Conservation (phyloP, 78 protist genomes). For the Monocercomonoides exilis region DNA sequence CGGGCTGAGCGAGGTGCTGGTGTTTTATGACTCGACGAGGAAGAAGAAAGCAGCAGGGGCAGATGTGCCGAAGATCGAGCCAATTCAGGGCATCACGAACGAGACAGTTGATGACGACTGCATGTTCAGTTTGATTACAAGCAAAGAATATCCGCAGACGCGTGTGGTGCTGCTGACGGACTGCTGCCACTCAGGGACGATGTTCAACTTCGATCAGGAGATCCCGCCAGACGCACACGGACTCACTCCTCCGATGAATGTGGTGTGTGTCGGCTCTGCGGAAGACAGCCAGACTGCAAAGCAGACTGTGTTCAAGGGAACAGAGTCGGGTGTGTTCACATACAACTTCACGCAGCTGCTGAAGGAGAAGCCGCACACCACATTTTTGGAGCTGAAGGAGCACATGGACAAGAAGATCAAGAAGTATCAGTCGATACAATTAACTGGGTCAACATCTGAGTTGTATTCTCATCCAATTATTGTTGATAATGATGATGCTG, state of each 20-base stretch:
- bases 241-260: neutral
- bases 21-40: neutral
- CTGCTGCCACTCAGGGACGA: constrained; percentile 6
- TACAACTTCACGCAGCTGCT: neutral
- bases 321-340: neutral
- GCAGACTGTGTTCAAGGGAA: neutral
- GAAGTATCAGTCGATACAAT: neutral
- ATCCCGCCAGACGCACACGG: neutral
- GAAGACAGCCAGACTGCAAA: neutral
- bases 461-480: neutral
- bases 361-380: constrained; percentile 1
- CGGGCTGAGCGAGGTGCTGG: neutral
- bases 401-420: neutral
- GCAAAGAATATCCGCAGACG: neutral
- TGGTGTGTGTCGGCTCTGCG: neutral
- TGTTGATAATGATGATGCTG: too few species aligned
- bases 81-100: neutral
- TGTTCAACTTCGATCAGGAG: constrained; percentile 3
- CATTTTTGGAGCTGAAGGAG: neutral
- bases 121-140: neutral
- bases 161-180: neutral
- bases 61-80: neutral
- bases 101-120: neutral
- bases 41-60: neutral
- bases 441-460: neutral